These are phyloP conservation scores for Aspergillus hortae DNA, from an alignment of 2,329 filamentous ascomycete species.

Conservation along the genomic window DNA sequence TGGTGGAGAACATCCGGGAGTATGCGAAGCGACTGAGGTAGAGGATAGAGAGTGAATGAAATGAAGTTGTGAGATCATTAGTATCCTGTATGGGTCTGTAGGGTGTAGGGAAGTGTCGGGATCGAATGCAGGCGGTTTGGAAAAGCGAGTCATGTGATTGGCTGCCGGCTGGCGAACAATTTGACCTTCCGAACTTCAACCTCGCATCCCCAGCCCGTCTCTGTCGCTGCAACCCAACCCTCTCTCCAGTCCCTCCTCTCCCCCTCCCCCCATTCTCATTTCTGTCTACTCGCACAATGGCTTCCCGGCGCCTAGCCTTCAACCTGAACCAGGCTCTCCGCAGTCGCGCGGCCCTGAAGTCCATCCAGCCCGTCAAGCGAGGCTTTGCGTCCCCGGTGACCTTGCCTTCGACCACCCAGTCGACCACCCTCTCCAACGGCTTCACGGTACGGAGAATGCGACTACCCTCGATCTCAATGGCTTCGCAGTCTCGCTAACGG, in stretches of 20 bases:
- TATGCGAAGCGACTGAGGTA: slow-evolving; percentile 25
- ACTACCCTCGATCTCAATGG: slow-evolving; percentile 13
- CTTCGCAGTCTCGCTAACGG: slow-evolving; percentile 27
- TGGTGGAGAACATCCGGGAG: slow-evolving; percentile 39
- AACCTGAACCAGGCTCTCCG: slow-evolving; percentile 89
- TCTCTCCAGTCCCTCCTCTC: slow-evolving; percentile 49
- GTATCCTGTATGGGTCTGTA: too few species aligned
- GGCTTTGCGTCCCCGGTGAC: slow-evolving; percentile 83
- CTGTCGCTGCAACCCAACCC: slow-evolving; percentile 17
- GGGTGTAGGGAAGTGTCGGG: slow-evolving; percentile 25
- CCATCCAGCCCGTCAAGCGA: slow-evolving; percentile 73
- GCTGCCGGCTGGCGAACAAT: slow-evolving; percentile 40
- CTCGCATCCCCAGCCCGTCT: slow-evolving; percentile 34
- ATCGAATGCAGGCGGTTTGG: slow-evolving; percentile 32
- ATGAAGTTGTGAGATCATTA: not conserved
- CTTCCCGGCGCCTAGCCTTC: slow-evolving; percentile 94
- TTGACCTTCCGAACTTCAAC: slow-evolving; percentile 44
- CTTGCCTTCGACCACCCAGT: slow-evolving; percentile 77
- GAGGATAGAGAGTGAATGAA: not conserved
- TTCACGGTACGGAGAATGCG: slow-evolving; percentile 67
- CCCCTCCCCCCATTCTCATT: slow-evolving; percentile 36
- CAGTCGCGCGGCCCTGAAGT: slow-evolving; percentile 78
- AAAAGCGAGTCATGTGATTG: slow-evolving; percentile 45
- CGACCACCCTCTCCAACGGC: slow-evolving; percentile 94
- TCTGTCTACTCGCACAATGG: slow-evolving; percentile 60